Evolutionary conservation across 2,329 filamentous ascomycete genomes (phyloP), one percentile per base, ranked within the genome.

Genomic region (Blumeriella jaapii): DNA sequence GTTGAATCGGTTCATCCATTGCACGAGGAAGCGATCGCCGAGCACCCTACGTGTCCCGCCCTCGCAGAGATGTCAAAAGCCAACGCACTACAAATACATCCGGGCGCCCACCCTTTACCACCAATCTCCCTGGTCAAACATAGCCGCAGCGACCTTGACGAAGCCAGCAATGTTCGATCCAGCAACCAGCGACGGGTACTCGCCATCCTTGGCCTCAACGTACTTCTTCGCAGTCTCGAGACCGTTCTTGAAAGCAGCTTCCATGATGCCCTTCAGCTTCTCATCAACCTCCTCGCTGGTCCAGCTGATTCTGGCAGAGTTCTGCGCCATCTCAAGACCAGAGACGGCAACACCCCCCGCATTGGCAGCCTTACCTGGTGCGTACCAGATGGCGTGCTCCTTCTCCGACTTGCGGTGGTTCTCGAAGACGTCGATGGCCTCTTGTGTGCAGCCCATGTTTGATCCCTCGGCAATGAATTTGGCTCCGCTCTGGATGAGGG

Each of bases 371-470:
- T 96, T 96, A 52, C 85, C 89, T 32, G 89, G 89, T 12, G 82
- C 91, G 62, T 96, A 96, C 91, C 91, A 98, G 61, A 94, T 77
- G 41, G 83, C 75, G 5, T 64, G 59, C 34, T 63, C 62, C 47
- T 74, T 75, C 67, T 84, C 76, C 59, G 73, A 73, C 58, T 69
- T 75, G 51, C 87, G 74, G 54, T 78, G 68, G 12, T 69, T 72
- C 73, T 96, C 89, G 60, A 96, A 96, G 48, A 85, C 68, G 55
- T 94, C 82, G 55, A 98, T 95, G 50, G 89, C 89, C 48, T 82
- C 86, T 64, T 91, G 85, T 20, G 87, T 95, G 71, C 86, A 95
- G 47, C 91, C 91, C 91, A 98, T 96, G 76, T 96, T 96, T 64
- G 82, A 91, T 38, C 91, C 91, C 67, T 98, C 91, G 39, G 91